Base-by-base conservation (phyloP, 345 rosid genomes). In the Citrus cavaleriei region DNA sequence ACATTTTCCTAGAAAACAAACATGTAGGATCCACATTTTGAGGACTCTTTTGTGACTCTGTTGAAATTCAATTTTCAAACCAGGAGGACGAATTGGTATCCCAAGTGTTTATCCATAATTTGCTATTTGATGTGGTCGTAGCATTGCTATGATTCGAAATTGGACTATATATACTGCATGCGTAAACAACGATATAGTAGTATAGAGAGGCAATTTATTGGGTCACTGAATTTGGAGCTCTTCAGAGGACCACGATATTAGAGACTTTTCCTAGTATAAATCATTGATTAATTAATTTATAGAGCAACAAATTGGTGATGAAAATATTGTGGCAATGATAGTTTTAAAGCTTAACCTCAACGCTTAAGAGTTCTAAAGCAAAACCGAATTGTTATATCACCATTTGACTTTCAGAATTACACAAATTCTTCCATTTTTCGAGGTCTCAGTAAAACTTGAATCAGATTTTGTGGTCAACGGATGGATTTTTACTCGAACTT, bases 11-110 rank as follows among this genome's bases (percentile, higher is more conserved):
- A 7, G 55, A 28, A 37, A 55, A 70, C 13, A 62, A 70, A 27
- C 35, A 24, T 62, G 76, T 58, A 73, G 67, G 67, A 73, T 73
- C 76, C 67, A 73, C 67, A 5, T 58, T 37, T 49, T 35, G 6
- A n/a, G 14, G 55, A 59, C 35, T 37, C 38, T 37, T 73, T 10
- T 58, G 34, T 58, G 37, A 58, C 54, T 58, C 37, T 7, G 66
- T 58, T 35, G 22, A 51, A 18, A 18, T 16, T 51, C 21, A 16
- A 51, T 0, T 51, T 18, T 1, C 40, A 63, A 63, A 2, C 68
- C 32, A 5, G 8, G 3, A 24, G 49, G 49, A 40, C 24, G 1
- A 68, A 42, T 10, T 24, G 22, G 25, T 1, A 49, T 19, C 68
- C 68, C 24, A 30, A 6, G 10, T 16, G 68, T 6, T 28, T 64